Base-by-base conservation (phyloP, 1,139 yeast genomes). In the Pichia sp. region DNA sequence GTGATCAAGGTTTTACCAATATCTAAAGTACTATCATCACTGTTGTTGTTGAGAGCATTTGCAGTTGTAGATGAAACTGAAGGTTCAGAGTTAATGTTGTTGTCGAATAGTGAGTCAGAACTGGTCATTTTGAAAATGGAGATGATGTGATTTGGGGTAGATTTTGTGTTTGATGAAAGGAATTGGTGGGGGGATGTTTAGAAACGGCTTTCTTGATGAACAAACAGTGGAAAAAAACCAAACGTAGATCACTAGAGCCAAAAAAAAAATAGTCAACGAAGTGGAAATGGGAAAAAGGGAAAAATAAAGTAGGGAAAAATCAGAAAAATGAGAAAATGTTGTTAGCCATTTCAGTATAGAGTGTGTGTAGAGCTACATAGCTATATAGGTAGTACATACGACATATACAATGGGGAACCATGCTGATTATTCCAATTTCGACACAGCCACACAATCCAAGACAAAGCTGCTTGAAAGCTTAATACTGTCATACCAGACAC, bases 351-450 rank as follows among this genome's bases (percentile, higher is more conserved):
- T n/a, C n/a, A n/a, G n/a, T n/a, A n/a, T n/a, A n/a, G n/a, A n/a
- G n/a, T n/a, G n/a, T n/a, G n/a, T n/a, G n/a, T n/a, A n/a, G n/a
- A n/a, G n/a, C n/a, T n/a, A n/a, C n/a, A n/a, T n/a, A n/a, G n/a
- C n/a, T n/a, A n/a, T n/a, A n/a, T n/a, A n/a, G n/a, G n/a, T n/a
- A n/a, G n/a, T n/a, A n/a, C n/a, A n/a, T n/a, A n/a, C n/a, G n/a
- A n/a, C n/a, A n/a, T n/a, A n/a, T 16, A 32, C 13, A 9, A 51
- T 49, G 53, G 45, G 18, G 43, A 76, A 73, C 56, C 94, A 86
- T 64, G 90, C 94, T 0, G 87, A 82, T 40, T 82, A 76, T 60
- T 59, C 83, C n/a, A 70, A 72, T 37, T 80, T 80, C 54, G 51
- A 64, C 1, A 18, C 36, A 1, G 18, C 37, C 1, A 26, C 35